Conservation (phyloP, 169 alveolate species). For the Cytauxzoon felis region DNA sequence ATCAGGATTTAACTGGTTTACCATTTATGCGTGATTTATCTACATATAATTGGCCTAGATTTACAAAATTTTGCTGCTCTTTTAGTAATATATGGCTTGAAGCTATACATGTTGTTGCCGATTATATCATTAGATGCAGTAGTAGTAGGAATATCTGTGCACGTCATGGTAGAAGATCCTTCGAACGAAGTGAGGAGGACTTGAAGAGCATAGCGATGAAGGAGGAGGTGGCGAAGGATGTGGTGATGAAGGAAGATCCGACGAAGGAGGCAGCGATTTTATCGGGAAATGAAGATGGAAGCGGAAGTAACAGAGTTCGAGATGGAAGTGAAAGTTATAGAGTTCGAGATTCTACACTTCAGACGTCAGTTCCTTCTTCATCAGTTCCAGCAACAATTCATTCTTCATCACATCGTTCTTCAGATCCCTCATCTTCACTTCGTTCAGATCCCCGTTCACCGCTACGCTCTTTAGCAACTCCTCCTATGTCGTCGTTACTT, state of each 20-base stretch:
- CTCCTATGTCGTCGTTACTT: too few relatives aligned
- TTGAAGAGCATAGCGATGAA: too few relatives aligned
- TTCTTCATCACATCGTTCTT: too few relatives aligned
- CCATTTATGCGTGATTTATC: constrained; percentile 69
- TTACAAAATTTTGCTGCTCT: constrained; percentile 74
- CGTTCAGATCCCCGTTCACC: too few relatives aligned
- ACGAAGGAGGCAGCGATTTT: neutral
- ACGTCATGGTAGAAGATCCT: neutral
- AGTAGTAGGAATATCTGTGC: neutral
- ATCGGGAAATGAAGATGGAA: neutral
- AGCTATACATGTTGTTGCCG: constrained; percentile 77
- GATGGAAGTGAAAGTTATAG: too few relatives aligned
- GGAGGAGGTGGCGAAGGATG: neutral
- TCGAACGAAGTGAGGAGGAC: constrained; percentile 1
- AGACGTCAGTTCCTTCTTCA: too few relatives aligned
- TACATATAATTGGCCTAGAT: constrained; percentile 77
- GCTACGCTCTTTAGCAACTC: too few relatives aligned
- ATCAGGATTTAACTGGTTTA: constrained; percentile 74
- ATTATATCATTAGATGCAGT: constrained; percentile 54
- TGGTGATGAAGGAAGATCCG: too few relatives aligned
- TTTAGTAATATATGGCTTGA: constrained; percentile 79
- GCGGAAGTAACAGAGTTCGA: too few relatives aligned
- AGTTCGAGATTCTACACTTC: too few relatives aligned
- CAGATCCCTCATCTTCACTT: too few relatives aligned
- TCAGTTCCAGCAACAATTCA: too few relatives aligned